Percentiles rank a stretch among this genome's conserved stretches.
phyloP scores from a whole-genome alignment of 441 rosid species.

The Geranium incanum region DNA sequence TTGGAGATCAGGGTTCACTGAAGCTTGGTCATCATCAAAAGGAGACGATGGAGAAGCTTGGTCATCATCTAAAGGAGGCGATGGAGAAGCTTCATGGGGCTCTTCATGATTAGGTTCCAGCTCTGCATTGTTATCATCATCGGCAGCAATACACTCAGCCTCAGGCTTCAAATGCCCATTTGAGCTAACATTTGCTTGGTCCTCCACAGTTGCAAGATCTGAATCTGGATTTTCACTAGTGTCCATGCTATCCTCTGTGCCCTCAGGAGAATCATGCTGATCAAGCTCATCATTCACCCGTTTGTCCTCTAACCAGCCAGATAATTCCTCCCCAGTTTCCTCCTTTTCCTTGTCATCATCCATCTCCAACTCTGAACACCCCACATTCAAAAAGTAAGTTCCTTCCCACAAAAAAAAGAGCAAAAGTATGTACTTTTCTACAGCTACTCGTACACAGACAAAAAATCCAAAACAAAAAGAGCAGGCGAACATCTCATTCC shows the following conservation, averaged over 20 bases:
- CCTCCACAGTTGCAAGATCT: not conserved
- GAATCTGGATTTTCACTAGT: not conserved
- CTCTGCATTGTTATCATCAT: slow-evolving; percentile 16
- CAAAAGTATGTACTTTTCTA: not conserved
- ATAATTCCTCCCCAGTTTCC: not conserved
- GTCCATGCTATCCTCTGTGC: not conserved
- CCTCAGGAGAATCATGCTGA: not conserved
- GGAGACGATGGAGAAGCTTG: not conserved
- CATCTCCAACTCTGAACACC: slow-evolving; percentile 1
- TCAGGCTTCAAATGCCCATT: slow-evolving; percentile 1
- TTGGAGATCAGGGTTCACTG: slow-evolving; percentile 27
- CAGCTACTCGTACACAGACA: not conserved
- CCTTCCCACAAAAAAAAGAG: not conserved
- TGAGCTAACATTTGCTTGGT: not conserved
- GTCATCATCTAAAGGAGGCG: slow-evolving; percentile 11
- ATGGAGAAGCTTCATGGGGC: not conserved
- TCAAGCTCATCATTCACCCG: not conserved
- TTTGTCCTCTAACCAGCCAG: not conserved
- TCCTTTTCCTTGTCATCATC: not conserved
- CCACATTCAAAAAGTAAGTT: not conserved
- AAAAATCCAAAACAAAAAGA: not conserved
- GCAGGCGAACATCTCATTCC: not conserved
- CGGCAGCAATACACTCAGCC: slow-evolving; percentile 5
- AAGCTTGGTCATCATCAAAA: slow-evolving; percentile 22
- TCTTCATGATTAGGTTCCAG: slow-evolving; percentile 11